Conservation (phyloP, 2,329 filamentous ascomycete genomes). For the Cercospora zeae-maydis region DNA sequence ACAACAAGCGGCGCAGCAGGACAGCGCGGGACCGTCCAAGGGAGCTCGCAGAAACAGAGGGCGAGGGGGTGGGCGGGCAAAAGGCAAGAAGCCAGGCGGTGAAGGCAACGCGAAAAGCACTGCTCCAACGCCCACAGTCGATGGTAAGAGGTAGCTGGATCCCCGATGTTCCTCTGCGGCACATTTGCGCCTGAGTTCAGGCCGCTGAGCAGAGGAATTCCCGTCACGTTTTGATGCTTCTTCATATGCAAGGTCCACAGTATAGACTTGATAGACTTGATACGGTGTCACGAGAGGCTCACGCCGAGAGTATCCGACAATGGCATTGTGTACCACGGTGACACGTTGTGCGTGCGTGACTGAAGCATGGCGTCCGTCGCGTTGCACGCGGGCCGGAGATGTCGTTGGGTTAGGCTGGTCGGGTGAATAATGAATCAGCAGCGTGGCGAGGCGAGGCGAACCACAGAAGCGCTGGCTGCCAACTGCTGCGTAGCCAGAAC, state of each 20-base stretch:
- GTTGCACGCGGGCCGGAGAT: neutral
- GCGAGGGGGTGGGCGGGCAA: slow-evolving; percentile 18
- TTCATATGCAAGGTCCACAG: neutral
- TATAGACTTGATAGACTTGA: neutral
- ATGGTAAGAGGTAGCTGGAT: neutral
- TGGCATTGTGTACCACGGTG: neutral
- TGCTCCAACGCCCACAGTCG: neutral
- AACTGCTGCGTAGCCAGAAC: neutral
- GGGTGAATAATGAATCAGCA: neutral
- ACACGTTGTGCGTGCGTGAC: neutral
- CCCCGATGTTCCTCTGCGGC: neutral
- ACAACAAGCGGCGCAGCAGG: slow-evolving; percentile 30
- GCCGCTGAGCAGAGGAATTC: too few species aligned
- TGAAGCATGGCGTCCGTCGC: neutral
- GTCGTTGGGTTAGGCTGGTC: neutral
- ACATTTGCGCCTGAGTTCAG: neutral
- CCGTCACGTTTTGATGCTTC: neutral
- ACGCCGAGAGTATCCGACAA: slow-evolving; percentile 3
- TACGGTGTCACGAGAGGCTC: neutral
- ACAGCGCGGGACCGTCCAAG: slow-evolving; percentile 17
- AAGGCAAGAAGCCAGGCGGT: slow-evolving; percentile 16
- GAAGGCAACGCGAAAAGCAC: slow-evolving; percentile 2
- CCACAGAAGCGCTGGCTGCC: neutral
- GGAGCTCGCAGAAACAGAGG: slow-evolving; percentile 22
- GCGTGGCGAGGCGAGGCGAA: neutral